phyloP scores from a whole-genome alignment of 495 filamentous ascomycete genomes.

The Neurospora sp. region DNA sequence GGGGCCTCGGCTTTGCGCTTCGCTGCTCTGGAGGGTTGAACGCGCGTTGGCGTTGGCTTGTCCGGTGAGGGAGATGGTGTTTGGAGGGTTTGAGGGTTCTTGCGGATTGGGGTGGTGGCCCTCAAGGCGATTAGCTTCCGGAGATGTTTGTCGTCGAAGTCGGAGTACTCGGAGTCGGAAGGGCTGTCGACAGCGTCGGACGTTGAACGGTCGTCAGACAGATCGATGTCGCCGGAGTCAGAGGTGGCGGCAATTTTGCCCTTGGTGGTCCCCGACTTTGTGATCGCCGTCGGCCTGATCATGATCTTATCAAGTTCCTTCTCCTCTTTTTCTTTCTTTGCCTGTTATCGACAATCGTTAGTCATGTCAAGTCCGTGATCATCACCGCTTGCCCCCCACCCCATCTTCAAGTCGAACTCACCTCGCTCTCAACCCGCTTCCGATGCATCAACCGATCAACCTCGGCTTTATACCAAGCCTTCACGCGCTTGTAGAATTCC shows the following conservation, averaged over 20 bases:
- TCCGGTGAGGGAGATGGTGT: not conserved
- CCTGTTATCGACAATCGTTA: not conserved
- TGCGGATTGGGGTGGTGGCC: not conserved
- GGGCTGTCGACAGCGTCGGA: not conserved
- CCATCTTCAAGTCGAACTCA: not conserved
- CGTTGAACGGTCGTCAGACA: not conserved
- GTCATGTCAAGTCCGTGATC: not conserved
- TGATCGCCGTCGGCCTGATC: not conserved
- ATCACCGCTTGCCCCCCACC: not conserved
- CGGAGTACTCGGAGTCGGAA: not conserved
- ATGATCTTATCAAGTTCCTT: not conserved
- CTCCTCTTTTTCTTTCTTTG: not conserved
- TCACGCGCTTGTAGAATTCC: constrained; percentile 17
- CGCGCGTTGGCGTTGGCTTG: constrained; percentile 6
- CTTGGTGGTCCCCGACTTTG: not conserved
- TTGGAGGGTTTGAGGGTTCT: not conserved
- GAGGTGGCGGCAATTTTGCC: too few species aligned
- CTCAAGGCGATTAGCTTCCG: not conserved
- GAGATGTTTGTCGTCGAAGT: not conserved
- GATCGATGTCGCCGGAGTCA: not conserved
- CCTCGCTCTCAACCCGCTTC: not conserved
- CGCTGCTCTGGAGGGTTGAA: constrained; percentile 16
- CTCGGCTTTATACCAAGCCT: constrained; percentile 24
- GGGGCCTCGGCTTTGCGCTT: constrained; percentile 9
- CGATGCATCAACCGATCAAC: constrained; percentile 13